Evolutionary conservation across 2,329 filamentous ascomycete genomes (phyloP).

Genomic region (Penicillium italicum): DNA sequence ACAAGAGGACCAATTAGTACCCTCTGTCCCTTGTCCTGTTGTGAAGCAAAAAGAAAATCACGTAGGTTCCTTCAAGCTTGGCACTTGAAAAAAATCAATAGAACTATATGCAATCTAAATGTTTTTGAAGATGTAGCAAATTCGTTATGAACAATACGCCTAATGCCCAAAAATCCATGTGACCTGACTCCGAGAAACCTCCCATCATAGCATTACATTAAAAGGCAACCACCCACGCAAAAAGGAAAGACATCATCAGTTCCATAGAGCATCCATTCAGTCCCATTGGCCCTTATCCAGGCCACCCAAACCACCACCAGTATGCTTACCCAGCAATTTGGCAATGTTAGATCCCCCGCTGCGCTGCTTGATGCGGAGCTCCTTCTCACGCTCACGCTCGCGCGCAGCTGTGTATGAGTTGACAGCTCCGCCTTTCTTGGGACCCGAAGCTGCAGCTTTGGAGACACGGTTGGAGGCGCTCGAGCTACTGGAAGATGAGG

Average conservation of each 20-base stretch:
- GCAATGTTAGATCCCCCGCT: slow-evolving; percentile 33
- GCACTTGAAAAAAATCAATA: not conserved
- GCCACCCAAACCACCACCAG: slow-evolving; percentile 37
- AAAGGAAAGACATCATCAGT: not conserved
- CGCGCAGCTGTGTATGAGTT: slow-evolving; percentile 55
- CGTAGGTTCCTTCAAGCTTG: not conserved
- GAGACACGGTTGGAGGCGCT: slow-evolving; percentile 25
- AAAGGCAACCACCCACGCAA: not conserved
- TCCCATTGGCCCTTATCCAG: slow-evolving; percentile 43
- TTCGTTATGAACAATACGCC: not conserved
- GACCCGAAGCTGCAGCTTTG: slow-evolving; percentile 44
- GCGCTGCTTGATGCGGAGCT: slow-evolving; percentile 50
- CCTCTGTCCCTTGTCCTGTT: not conserved
- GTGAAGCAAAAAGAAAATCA: not conserved
- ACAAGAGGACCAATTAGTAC: not conserved
- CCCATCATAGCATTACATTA: not conserved
- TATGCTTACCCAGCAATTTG: slow-evolving; percentile 40
- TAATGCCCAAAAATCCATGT: not conserved
- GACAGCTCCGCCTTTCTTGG: slow-evolving; percentile 58
- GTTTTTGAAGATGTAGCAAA: not conserved
- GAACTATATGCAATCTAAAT: not conserved
- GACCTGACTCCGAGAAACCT: not conserved
- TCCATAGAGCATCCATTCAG: slow-evolving; percentile 17
- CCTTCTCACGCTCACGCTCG: slow-evolving; percentile 57
- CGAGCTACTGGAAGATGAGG: slow-evolving; percentile 26